Base-by-base conservation (phyloP, 2,329 filamentous ascomycete genomes). In the Talaromyces sp. region DNA sequence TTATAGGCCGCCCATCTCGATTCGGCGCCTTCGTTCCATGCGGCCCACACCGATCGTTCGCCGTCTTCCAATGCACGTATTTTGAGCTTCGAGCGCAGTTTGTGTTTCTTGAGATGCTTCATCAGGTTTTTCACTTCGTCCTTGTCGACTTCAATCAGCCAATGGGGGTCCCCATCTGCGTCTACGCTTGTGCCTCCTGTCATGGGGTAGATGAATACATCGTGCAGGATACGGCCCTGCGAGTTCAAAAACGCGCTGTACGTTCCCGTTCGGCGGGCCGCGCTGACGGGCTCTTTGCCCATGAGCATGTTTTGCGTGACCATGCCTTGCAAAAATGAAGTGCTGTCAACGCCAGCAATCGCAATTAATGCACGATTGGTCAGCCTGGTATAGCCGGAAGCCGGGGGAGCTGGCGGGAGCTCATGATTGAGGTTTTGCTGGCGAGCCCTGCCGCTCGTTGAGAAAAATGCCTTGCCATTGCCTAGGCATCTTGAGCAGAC, bases 211-310 rank as follows among this genome's bases (percentile, higher is more conserved):
- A 99, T 82, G 75, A 98, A 96, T 58, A 92, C 89, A 77, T 99
- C 95, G 78, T 94, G 86, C 51, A 97, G 80, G 9, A 99, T 84
- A 61, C 93, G 86, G 50, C 95, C 95, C 63, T 87, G 86, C 7
- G 94, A 91, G 67, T 90, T 96, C 50, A 99, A 82, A 70, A 99
- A 96, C 0, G 88, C 91, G 6, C 89, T 83, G 76, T 96, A 98
- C 73, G 89, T 87, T 4, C 87, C 88, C 0, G 79, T 76, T 3
- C 64, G 70, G 59, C 68, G 69, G 59, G 70, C 66, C 47, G 65
- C 70, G 64, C 64, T 76, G 71, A 63, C 78, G 65, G 75, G 71
- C 7, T 78, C 73, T 54, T 74, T 75, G 14, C 69, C 69, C 0
- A 83, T 76, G 58, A 85, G 75, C 65, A 92, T 84, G 65, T 88